Evolutionary conservation across 306 rosid species (phyloP), one percentile per base, ranked within the genome.

Genomic region (Delonix regia): DNA sequence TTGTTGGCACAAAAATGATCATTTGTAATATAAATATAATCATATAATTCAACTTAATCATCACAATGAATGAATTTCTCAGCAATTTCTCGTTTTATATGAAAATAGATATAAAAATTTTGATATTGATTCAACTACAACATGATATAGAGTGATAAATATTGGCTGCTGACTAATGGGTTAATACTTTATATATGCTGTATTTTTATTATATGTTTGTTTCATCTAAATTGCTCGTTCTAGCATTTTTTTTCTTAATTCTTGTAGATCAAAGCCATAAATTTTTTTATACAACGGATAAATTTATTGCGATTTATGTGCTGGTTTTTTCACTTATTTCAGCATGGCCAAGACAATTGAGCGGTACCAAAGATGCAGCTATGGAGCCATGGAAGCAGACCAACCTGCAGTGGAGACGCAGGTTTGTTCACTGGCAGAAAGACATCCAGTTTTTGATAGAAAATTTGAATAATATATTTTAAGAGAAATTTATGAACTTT

Each of bases 281-380:
- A 19, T 77, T 22, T 49, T 16, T 41, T 60, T 27, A 28, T 60
- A 60, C 39, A 15, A 15, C n/a, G 15, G 25, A 38, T 19, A 15
- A 21, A n/a, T n/a, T 21, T n/a, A n/a, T 16, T 64, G 49, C 7
- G 47, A 24, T 53, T 78, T 12, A 57, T 49, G 38, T 5, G 24
- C 14, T 79, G 45, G 12, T 28, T 67, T 36, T 38, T 41, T 66
- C 30, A 52, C 16, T 77, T 12, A 45, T 84, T 87, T 59, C 85
- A 93, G 98, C 86, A 87, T 90, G 85, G 79, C 75, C 67, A 88
- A 85, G 88, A 86, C 97, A 34, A 36, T 93, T 49, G 98, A 90
- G 73, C 83, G 86, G 60, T 90, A 89, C 75, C 90, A 84, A 69
- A 88, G 85, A 76, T 85, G 87, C 86, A 83, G 87, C 62, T 87